These are phyloP conservation scores for Paraurostyla sp. DNA, from an alignment of 73 alveolate genomes.

Conservation along the genomic window DNA sequence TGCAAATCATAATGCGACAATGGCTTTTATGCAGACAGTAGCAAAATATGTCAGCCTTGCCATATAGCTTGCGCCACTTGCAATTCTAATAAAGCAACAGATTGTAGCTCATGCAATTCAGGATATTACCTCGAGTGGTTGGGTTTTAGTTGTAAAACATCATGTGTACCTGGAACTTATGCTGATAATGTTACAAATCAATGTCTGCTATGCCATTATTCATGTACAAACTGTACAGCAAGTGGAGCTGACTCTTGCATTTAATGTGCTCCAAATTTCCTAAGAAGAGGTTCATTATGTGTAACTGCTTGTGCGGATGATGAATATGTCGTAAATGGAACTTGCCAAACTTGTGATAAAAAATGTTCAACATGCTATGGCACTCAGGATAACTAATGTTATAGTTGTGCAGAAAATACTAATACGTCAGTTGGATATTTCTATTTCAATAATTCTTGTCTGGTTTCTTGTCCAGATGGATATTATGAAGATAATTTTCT, in stretches of 20 bases:
- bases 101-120: slow-evolving; percentile 6
- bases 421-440: background rate
- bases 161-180: background rate
- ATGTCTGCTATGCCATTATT: slow-evolving; percentile 39
- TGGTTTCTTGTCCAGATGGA: slow-evolving; percentile 2
- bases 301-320: slow-evolving; percentile 1
- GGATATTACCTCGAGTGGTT: slow-evolving; percentile 38
- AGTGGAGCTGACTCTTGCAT: background rate
- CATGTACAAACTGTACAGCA: slow-evolving; percentile 7
- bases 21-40: slow-evolving; percentile 35
- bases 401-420: slow-evolving; percentile 21
- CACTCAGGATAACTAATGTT: background rate
- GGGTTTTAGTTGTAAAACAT: background rate
- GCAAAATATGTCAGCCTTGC: slow-evolving; percentile 23
- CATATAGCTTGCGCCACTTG: slow-evolving; percentile 33
- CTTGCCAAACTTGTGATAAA: slow-evolving; percentile 3
- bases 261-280: background rate
- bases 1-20: background rate
- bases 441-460: background rate
- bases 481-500: background rate
- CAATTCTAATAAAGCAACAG: background rate
- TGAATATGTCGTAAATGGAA: background rate
- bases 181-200: background rate
- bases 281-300: background rate
- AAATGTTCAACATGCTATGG: slow-evolving; percentile 42